Conservation (phyloP, 2,329 filamentous ascomycete genomes). For the Diaporthe sp. region DNA sequence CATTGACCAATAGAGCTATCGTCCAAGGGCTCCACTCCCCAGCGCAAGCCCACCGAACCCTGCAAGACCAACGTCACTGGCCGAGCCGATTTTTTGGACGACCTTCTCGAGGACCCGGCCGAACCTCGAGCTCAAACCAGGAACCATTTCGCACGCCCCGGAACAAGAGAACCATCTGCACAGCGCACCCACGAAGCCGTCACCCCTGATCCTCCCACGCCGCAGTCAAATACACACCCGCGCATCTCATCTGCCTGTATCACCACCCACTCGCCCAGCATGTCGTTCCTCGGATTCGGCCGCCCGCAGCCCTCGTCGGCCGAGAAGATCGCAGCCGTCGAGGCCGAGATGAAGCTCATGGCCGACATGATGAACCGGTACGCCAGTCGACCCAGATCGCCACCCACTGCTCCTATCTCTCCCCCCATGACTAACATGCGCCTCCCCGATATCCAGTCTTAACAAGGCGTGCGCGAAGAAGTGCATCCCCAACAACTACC, state of each 20-base stretch:
- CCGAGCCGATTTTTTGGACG: slow-evolving; percentile 37
- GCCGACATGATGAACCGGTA: slow-evolving; percentile 99
- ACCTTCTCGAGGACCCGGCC: background rate
- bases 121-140: slow-evolving; percentile 30
- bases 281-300: slow-evolving; percentile 49
- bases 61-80: slow-evolving; percentile 40
- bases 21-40: background rate
- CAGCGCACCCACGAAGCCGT: background rate
- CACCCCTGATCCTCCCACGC: background rate
- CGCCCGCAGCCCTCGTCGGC: slow-evolving; percentile 89
- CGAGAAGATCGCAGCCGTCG: slow-evolving; percentile 96
- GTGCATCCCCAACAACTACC: slow-evolving; percentile 93
- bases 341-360: slow-evolving; percentile 97
- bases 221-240: background rate
- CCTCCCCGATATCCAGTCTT: slow-evolving; percentile 68
- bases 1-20: slow-evolving; percentile 32
- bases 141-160: slow-evolving; percentile 11
- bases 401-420: no score
- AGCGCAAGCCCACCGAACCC: slow-evolving; percentile 2
- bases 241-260: slow-evolving; percentile 16
- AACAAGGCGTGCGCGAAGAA: slow-evolving; percentile 92
- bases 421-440: background rate
- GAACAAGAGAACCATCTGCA: slow-evolving; percentile 3
- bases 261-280: slow-evolving; percentile 44
- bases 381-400: no score